These are phyloP conservation scores for Coemansia sp. DNA, from an alignment of 192 early-diverging fungal genomes.

Conservation along the genomic window DNA sequence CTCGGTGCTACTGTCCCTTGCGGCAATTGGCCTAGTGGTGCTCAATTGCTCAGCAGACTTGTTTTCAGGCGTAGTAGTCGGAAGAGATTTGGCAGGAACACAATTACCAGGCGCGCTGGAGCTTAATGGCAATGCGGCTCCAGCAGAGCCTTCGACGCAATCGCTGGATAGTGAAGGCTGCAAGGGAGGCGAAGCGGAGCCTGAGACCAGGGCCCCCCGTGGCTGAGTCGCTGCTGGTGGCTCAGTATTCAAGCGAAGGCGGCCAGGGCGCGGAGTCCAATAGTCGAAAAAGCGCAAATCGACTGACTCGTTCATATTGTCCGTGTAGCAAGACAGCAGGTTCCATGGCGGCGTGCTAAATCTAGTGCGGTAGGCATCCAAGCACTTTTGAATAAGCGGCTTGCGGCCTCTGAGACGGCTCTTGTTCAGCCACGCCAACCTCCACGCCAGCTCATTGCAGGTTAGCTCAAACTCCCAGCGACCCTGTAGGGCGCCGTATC, in stretches of 20 bases:
- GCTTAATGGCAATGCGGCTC: not conserved
- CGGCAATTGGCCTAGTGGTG: not conserved
- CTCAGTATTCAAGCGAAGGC: not conserved
- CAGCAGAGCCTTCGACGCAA: not conserved
- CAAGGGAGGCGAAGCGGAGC: not conserved
- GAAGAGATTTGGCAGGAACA: not conserved
- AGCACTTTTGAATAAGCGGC: constrained; percentile 47
- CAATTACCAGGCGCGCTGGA: not conserved
- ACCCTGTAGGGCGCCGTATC: constrained; percentile 33
- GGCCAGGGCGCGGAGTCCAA: constrained; percentile 33
- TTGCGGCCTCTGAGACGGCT: constrained; percentile 30
- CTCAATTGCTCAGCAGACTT: not conserved
- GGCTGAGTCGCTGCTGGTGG: not conserved
- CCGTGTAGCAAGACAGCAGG: constrained; percentile 19
- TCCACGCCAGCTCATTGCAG: constrained; percentile 85
- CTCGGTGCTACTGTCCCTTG: not conserved
- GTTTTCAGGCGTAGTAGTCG: not conserved
- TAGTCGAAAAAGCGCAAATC: constrained; percentile 34
- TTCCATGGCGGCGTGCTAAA: constrained; percentile 45
- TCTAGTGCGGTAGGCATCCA: constrained; percentile 45
- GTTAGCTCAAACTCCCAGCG: constrained; percentile 81
- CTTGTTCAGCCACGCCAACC: constrained; percentile 73
- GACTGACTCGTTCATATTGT: constrained; percentile 22
- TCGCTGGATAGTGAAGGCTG: not conserved
- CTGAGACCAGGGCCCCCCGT: not conserved